Evolutionary conservation across 306 rosid species (phyloP).

Genomic region (Castanospermum australe): DNA sequence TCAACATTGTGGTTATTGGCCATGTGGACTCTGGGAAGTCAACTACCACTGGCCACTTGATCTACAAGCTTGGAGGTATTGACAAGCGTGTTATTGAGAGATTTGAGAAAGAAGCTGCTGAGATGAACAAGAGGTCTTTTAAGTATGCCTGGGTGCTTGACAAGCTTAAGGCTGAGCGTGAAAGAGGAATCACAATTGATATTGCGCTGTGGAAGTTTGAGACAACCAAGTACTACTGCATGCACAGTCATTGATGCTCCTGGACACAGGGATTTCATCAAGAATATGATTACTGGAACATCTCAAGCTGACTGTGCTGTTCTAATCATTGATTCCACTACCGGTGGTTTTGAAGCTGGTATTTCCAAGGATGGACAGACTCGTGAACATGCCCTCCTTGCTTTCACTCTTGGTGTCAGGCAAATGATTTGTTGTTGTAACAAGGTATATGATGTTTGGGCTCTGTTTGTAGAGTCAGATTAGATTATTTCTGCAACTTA

Average conservation of each 20-base stretch:
- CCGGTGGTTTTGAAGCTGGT: constrained; percentile 70
- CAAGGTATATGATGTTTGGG: constrained; percentile 35
- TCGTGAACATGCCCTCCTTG: constrained; percentile 71
- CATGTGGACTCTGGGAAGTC: constrained; percentile 72
- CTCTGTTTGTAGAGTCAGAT: neutral
- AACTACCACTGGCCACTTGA: constrained; percentile 67
- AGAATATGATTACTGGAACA: constrained; percentile 67
- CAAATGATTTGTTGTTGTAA: constrained; percentile 73
- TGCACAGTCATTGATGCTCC: constrained; percentile 73
- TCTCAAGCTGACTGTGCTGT: constrained; percentile 69
- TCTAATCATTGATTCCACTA: constrained; percentile 60
- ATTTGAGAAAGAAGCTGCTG: constrained; percentile 67
- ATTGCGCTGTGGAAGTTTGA: constrained; percentile 69
- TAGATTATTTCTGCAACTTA: neutral
- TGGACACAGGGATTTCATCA: constrained; percentile 64
- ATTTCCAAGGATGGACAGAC: constrained; percentile 75
- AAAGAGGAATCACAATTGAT: constrained; percentile 66
- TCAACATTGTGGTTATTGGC: constrained; percentile 68
- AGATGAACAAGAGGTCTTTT: constrained; percentile 71
- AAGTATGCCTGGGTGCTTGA: constrained; percentile 74
- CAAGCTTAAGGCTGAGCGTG: constrained; percentile 74
- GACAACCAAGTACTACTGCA: constrained; percentile 65
- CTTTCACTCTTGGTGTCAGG: constrained; percentile 65
- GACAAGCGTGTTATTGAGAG: constrained; percentile 75
- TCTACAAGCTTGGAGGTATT: constrained; percentile 69